phyloP scores from a whole-genome alignment of 805 yeast genomes.

The Candida xiaguanensis region DNA sequence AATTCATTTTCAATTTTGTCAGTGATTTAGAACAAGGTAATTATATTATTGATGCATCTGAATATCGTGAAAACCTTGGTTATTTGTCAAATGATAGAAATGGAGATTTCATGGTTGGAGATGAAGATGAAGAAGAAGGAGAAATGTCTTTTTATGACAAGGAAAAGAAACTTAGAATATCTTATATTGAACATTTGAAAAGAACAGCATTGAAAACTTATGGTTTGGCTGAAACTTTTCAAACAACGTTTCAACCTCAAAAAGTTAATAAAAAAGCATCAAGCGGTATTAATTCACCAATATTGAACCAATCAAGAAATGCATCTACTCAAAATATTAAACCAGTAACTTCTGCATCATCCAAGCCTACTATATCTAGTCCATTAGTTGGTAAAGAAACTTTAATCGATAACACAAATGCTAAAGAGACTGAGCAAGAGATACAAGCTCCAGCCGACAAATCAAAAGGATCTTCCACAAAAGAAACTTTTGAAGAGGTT shows the following conservation, averaged over 20 bases:
- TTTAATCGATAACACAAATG: slow-evolving; percentile 29
- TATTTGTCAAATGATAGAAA: slow-evolving; percentile 34
- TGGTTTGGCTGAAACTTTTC: slow-evolving; percentile 35
- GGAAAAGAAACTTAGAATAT: slow-evolving; percentile 28
- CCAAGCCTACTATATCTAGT: slow-evolving; percentile 8
- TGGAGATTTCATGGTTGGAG: slow-evolving; percentile 42
- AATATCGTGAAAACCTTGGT: slow-evolving; percentile 30
- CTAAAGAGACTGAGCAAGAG: slow-evolving; percentile 8
- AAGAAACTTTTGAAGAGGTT: no score
- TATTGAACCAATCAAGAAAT: slow-evolving; percentile 10
- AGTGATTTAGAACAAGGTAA: slow-evolving; percentile 41
- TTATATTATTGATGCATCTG: slow-evolving; percentile 34
- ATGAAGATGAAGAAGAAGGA: slow-evolving; percentile 44
- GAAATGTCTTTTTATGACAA: slow-evolving; percentile 37
- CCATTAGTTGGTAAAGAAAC: slow-evolving; percentile 37
- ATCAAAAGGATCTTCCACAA: no score
- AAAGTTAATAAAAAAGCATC: slow-evolving; percentile 13
- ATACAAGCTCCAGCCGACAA: no score
- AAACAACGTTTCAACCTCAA: slow-evolving; percentile 37
- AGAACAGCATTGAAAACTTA: slow-evolving; percentile 37
- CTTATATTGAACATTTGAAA: slow-evolving; percentile 41
- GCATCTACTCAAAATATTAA: slow-evolving; percentile 5
- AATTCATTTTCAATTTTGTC: slow-evolving; percentile 35
- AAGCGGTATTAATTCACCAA: slow-evolving; percentile 12
- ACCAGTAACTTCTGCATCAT: neutral